Conservation (phyloP, 129 eudicot species). For the Smallanthus sonchifolius region DNA sequence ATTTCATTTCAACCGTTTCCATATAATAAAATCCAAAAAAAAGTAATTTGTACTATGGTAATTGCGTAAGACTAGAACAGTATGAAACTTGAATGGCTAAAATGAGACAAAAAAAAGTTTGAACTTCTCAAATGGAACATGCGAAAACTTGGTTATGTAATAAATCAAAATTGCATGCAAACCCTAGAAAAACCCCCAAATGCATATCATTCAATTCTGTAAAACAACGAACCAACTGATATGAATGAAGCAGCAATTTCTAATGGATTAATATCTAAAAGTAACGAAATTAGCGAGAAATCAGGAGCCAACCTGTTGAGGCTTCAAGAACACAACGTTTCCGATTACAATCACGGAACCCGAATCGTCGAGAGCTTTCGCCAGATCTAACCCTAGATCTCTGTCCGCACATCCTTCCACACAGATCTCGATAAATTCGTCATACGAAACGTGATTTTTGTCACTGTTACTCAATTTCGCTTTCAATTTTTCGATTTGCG, state of each 20-base stretch:
- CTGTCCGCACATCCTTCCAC: slow-evolving; percentile 31
- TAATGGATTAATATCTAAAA: not conserved
- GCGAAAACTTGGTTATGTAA: not conserved
- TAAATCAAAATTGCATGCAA: not conserved
- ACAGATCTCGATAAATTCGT: slow-evolving; percentile 59
- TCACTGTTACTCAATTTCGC: slow-evolving; percentile 29
- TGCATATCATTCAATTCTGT: slow-evolving; percentile 21
- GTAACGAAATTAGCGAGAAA: not conserved
- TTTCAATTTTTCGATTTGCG: slow-evolving; percentile 68
- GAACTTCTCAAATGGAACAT: too few relatives aligned
- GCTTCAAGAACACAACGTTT: slow-evolving; percentile 65
- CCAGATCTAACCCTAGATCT: slow-evolving; percentile 56
- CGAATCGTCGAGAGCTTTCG: slow-evolving; percentile 74
- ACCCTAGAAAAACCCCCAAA: slow-evolving; percentile 7
- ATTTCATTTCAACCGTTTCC: too few relatives aligned
- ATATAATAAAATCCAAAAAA: too few relatives aligned
- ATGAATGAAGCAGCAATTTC: slow-evolving; percentile 6
- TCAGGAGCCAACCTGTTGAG: slow-evolving; percentile 69
- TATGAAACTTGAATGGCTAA: too few relatives aligned
- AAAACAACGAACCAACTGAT: slow-evolving; percentile 1
- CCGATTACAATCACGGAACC: slow-evolving; percentile 83
- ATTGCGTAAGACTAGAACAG: too few relatives aligned
- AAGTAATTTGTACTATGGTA: too few relatives aligned
- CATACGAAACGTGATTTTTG: slow-evolving; percentile 40
- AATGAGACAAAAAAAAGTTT: too few relatives aligned